Evolutionary conservation across 306 rosid genomes (phyloP), one percentile per base, ranked within the genome.

Genomic region (Lotus japonicus): DNA sequence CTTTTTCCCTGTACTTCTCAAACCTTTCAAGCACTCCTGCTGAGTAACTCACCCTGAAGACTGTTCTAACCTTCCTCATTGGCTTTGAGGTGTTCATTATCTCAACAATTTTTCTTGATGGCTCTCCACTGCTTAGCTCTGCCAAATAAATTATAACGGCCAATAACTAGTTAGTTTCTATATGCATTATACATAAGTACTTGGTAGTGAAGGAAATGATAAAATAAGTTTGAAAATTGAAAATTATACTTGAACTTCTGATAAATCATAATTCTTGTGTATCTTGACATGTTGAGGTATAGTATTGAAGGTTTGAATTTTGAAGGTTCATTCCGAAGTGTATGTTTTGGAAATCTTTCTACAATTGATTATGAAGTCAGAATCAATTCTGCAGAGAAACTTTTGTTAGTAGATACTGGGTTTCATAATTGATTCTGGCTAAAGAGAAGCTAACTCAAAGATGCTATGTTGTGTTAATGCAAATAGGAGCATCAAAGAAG

Each of bases 21-120:
- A 90, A 90, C 49, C 76, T 80, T 12, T 84, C 78, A 5, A 76
- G 83, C 4, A 71, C 76, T 72, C 84, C 74, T 48, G 33, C 46
- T 6, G 91, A 73, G 75, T 78, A 82, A n/a, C 75, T 78, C 65
- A 89, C 94, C 46, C 77, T 89, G 15, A 81, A 68, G 11, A 89
- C 78, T 60, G 76, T 76, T 72, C 51, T 81, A 38, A 83, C 80
- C 81, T 73, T 84, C 57, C 74, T 81, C 48, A 41, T 57, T 57
- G 83, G 81, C 77, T 70, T 83, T 43, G 80, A 71, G 6, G 83
- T 82, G 73, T 85, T 79, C 70, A 28, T 89, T 79, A 83, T 80
- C 86, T 87, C 96, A 12, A 89, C 84, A 43, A 89, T 80, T 54
- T 87, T 85, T 70, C 94, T 83, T 61, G 96, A 81, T n/a, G 82